Conservation (phyloP, 768 basidiomycete genomes). For the Galerina sulciceps region DNA sequence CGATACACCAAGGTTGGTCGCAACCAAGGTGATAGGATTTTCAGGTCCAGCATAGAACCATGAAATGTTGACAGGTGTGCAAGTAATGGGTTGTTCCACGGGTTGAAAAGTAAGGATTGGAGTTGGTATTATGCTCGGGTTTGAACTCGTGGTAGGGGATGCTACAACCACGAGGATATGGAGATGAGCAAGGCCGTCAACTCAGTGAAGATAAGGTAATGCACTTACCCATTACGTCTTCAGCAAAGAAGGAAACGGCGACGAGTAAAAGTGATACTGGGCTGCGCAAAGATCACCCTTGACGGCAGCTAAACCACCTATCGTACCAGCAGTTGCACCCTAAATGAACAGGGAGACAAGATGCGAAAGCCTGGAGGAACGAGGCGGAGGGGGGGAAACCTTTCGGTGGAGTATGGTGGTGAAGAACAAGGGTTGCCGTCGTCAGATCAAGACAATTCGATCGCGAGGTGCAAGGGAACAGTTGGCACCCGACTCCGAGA, state of each 20-base stretch:
- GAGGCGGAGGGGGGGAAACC: neutral
- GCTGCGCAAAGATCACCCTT: neutral
- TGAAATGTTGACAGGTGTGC: constrained; percentile 27
- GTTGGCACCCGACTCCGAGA: constrained; percentile 3
- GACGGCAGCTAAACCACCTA: neutral
- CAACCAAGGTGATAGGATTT: constrained; percentile 33
- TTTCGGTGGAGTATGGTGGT: constrained; percentile 6
- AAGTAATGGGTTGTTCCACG: constrained; percentile 26
- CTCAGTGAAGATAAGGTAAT: neutral
- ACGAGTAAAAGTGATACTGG: constrained; percentile 1
- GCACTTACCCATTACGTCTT: constrained; percentile 23
- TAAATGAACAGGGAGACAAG: constrained; percentile 1
- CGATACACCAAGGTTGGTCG: constrained; percentile 41
- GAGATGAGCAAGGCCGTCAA: neutral
- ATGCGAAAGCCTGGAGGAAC: neutral
- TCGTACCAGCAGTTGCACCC: constrained; percentile 6
- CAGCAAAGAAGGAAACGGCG: constrained; percentile 26
- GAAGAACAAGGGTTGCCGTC: constrained; percentile 14
- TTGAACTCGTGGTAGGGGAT: neutral
- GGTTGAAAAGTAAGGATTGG: constrained; percentile 26
- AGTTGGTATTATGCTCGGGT: neutral
- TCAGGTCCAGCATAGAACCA: constrained; percentile 45
- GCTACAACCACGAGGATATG: neutral
- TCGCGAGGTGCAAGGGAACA: constrained; percentile 1
- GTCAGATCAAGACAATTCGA: constrained; percentile 6